Base-by-base conservation (phyloP, 192 early-diverging fungal species). In the Pilaira anomala region DNA sequence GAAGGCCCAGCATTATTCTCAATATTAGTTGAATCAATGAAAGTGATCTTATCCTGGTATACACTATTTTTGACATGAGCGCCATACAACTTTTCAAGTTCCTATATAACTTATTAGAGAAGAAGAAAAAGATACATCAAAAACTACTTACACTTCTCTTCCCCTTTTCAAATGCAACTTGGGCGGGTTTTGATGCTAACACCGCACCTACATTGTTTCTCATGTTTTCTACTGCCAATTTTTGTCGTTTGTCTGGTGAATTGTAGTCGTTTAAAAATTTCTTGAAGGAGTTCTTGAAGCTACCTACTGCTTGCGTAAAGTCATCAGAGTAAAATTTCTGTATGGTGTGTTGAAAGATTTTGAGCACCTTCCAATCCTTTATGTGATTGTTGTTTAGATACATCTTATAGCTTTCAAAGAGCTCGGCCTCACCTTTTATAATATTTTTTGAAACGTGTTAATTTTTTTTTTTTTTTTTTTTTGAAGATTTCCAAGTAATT, bases 101-200 rank as follows among this genome's bases (percentile, higher is more conserved):
- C 50, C 50, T 52, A 52, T 52, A 28, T 52, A 52, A 52, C 50
- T 52, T 52, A 52, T 52, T 52, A 52, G 50, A 52, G 50, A 52
- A 12, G 22, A 52, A 24, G 50, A 52, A 52, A 52, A 52, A 30
- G 26, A 52, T 52, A 24, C 22, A 25, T 52, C 25, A 52, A 52
- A 52, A 52, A 52, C 50, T 52, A 52, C 50, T 52, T 52, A 52
- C 50, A 30, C 26, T 14, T 28, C 50, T 24, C 50, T 3, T 52
- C 22, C 50, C 28, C 28, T 52, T 52, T 52, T 52, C 50, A 52
- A 52, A 52, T 24, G 50, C 25, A 52, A 52, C 50, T 52, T 52
- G 50, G 50, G 50, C 25, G 50, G 50, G 50, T 13, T 24, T 52
- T 52, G 26, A 52, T 52, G 50, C 50, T 52, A 52, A 52, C 26